Evolutionary conservation across 306 rosid genomes (phyloP).

Genomic region (Lithocarpus polystachyus): DNA sequence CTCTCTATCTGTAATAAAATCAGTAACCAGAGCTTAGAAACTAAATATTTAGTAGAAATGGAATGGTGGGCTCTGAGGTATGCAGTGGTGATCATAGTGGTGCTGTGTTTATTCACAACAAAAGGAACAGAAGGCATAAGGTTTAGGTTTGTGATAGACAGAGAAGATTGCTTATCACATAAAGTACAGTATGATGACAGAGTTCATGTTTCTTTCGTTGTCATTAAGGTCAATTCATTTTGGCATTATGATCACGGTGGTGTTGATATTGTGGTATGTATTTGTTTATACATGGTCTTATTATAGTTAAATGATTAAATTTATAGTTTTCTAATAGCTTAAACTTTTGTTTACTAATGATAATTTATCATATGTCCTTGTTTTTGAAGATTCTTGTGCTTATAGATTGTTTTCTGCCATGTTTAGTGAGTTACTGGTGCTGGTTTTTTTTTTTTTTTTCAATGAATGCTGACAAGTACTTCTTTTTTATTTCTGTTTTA

Average conservation of each 20-base stretch:
- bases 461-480: not conserved
- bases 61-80: slow-evolving; percentile 23
- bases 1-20: not conserved
- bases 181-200: slow-evolving; percentile 71
- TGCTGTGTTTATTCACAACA: slow-evolving; percentile 27
- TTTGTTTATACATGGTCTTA: not conserved
- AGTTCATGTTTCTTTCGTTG: slow-evolving; percentile 84
- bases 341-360: no score
- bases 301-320: not conserved
- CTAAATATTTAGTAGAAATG: not conserved
- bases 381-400: not conserved
- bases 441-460: no score
- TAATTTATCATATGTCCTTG: no score
- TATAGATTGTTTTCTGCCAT: not conserved
- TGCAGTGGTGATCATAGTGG: slow-evolving; percentile 32
- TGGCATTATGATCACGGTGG: slow-evolving; percentile 69
- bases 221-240: slow-evolving; percentile 70
- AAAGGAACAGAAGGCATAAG: slow-evolving; percentile 57
- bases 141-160: slow-evolving; percentile 80
- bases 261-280: slow-evolving; percentile 83
- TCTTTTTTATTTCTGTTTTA: not conserved
- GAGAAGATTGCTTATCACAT: slow-evolving; percentile 84
- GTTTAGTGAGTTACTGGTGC: not conserved
- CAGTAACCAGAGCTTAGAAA: no score
- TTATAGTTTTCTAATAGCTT: no score